A percentile compares a stretch with the other conserved stretches of the same genome.
Conservation (phyloP, 352 stramenopile genomes). For the Globisporangium iwayamae region DNA sequence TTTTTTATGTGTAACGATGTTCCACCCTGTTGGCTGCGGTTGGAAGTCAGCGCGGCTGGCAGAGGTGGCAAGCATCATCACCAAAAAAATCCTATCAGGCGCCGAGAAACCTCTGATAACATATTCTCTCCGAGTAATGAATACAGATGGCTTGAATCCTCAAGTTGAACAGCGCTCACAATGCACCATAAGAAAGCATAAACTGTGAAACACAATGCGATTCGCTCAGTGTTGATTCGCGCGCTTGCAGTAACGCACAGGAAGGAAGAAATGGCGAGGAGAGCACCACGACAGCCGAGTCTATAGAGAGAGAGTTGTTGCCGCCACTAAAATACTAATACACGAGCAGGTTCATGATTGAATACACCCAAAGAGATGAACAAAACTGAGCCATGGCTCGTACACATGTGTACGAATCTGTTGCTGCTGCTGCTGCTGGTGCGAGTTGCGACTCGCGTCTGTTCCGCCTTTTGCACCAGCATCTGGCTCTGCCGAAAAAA, state of each 20-base stretch:
- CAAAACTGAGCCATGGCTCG: not conserved
- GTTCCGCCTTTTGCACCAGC: not conserved
- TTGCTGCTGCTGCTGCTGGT: too few species aligned
- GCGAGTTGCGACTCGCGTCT: too few species aligned
- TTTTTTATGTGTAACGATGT: not conserved
- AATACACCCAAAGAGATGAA: not conserved
- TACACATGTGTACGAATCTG: not conserved
- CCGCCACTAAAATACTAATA: not conserved
- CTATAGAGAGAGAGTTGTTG: too few species aligned
- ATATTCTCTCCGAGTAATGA: not conserved
- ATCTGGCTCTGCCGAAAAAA: not conserved
- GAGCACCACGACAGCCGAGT: too few species aligned
- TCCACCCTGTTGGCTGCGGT: slow-evolving; percentile 1
- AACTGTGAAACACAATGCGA: not conserved
- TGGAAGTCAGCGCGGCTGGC: slow-evolving; percentile 5
- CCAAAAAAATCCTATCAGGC: not conserved
- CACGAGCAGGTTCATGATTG: not conserved
- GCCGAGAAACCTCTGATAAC: not conserved
- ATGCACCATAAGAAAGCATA: not conserved
- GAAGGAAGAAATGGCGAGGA: too few species aligned
- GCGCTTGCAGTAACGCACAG: too few species aligned
- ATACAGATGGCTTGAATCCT: not conserved
- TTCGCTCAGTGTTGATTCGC: not conserved
- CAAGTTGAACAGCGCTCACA: too few species aligned
- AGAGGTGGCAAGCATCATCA: not conserved